A percentile compares a stretch with the other conserved stretches of the same genome.
phyloP scores from a whole-genome alignment of 108 stramenopile genomes.

The Skeletonema costatum region DNA sequence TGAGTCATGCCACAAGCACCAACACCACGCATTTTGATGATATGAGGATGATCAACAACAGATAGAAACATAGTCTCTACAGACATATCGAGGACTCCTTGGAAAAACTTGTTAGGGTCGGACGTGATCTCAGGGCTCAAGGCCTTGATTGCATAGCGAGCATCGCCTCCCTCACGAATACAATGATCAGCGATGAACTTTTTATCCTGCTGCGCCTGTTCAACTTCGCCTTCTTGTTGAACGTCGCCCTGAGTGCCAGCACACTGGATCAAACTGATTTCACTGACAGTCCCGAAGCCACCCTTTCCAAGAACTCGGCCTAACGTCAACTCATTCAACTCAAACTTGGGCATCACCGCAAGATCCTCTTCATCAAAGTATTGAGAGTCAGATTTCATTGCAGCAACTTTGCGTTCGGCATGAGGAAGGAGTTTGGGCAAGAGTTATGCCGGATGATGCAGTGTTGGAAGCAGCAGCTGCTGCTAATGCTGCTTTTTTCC shows the following conservation, averaged over 20 bases:
- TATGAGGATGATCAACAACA: conserved; percentile 64
- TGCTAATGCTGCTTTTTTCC: conserved; percentile 1
- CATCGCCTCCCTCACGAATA: conserved; percentile 49
- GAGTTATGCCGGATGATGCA: background rate
- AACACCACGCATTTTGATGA: conserved; percentile 64
- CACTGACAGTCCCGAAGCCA: conserved; percentile 68
- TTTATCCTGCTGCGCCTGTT: conserved; percentile 41
- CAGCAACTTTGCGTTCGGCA: conserved; percentile 4
- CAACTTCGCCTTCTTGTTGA: conserved; percentile 4
- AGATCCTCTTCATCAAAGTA: conserved; percentile 10
- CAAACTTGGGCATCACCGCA: conserved; percentile 13
- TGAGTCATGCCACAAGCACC: conserved; percentile 4
- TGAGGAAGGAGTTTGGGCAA: background rate
- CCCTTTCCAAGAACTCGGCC: conserved; percentile 66
- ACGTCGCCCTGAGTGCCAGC: background rate
- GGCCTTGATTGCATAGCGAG: conserved; percentile 50
- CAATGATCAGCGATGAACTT: conserved; percentile 63
- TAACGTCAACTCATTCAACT: conserved; percentile 34
- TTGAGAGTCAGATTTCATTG: conserved; percentile 9
- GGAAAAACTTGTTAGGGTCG: conserved; percentile 22
- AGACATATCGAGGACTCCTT: conserved; percentile 65
- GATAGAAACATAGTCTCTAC: conserved; percentile 62
- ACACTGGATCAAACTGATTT: conserved; percentile 35
- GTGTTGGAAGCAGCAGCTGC: background rate
- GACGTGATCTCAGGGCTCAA: conserved; percentile 11